A percentile compares a stretch with the other conserved stretches of the same genome.
phyloP scores from a whole-genome alignment of 2,329 filamentous ascomycete genomes.

The Colletotrichum sansevieriae region DNA sequence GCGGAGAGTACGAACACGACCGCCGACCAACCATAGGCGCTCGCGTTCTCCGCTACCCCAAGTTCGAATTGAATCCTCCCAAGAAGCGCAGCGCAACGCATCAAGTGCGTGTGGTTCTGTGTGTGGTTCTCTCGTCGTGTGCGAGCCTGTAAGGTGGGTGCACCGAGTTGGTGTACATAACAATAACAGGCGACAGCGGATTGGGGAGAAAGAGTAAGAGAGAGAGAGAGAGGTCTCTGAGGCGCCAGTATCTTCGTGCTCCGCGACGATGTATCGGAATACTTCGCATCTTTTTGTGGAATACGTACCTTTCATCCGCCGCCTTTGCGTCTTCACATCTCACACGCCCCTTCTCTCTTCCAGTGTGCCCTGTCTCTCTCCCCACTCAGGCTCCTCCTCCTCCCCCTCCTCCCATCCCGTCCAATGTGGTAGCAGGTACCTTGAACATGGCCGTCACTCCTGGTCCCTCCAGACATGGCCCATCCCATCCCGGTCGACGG shows the following conservation, averaged over 20 bases:
- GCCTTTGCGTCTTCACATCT: neutral
- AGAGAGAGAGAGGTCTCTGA: neutral
- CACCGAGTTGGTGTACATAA: no score
- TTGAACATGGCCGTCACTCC: slow-evolving; percentile 15
- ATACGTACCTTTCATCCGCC: slow-evolving; percentile 11
- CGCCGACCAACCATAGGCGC: slow-evolving; percentile 12
- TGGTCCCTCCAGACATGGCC: slow-evolving; percentile 6
- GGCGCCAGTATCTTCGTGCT: neutral
- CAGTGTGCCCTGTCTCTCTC: neutral
- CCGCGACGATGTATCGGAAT: neutral
- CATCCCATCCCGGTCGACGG: slow-evolving; percentile 31
- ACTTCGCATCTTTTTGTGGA: neutral
- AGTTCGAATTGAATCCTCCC: slow-evolving; percentile 18
- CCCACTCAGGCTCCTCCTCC: slow-evolving; percentile 1
- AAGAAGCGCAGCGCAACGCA: slow-evolving; percentile 17
- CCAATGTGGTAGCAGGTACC: slow-evolving; percentile 21
- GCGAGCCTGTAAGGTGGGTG: no score
- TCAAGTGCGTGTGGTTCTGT: slow-evolving; percentile 18
- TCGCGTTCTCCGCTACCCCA: neutral
- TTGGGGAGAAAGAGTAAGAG: neutral
- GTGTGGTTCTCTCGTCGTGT: neutral
- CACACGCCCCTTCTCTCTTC: slow-evolving; percentile 4
- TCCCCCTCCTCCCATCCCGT: slow-evolving; percentile 29
- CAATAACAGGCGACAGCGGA: neutral
- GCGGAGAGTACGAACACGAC: neutral